Evolutionary conservation across 768 basidiomycete genomes (phyloP), one percentile per base, ranked within the genome.

Genomic region (Lentinula raphanica): DNA sequence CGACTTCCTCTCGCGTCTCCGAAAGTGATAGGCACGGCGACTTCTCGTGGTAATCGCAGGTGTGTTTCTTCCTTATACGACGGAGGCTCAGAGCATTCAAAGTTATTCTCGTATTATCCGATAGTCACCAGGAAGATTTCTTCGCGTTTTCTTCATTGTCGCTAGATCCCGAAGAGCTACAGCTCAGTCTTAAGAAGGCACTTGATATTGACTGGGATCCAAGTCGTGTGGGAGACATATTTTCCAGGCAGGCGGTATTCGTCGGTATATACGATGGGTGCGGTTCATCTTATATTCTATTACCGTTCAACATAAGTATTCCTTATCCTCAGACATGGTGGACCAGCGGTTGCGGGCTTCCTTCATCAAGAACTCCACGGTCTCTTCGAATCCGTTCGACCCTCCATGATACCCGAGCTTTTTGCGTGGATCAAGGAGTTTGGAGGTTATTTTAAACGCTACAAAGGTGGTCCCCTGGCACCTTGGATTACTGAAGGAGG

Each of bases 211-310:
- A 88, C 54, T 96, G 94, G 94, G 79, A 90, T 61, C 85, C 89
- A 0, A 68, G 76, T 27, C 65, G 63, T 27, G 74, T 82, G 8
- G 78, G 76, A 1, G 76, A 85, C 32, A 73, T 78, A 5, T 73
- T 92, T 21, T 79, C 90, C 1, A 74, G 83, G 28, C 92, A 97
- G 69, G 89, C 86, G 6, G 79, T 92, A 5, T 94, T 91, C 64
- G 83, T 93, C 36, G 94, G 94, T 29, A 87, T 97, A 58, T 97
- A 94, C 68, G 94, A 97, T 59, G 94, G 94, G 91, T 91, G 64
- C 58, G 94, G 91, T 91, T 64, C 58, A 80, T 69, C 29, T 23
- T 65, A 19, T 57, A 29, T 32, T n/a, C 44, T 29, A 50, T 40
- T 38, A 21, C 27, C n/a, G 23, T 21, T n/a, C 28, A 12, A 54